phyloP scores from a whole-genome alignment of 768 basidiomycete genomes.

The Boletus rubropictus region DNA sequence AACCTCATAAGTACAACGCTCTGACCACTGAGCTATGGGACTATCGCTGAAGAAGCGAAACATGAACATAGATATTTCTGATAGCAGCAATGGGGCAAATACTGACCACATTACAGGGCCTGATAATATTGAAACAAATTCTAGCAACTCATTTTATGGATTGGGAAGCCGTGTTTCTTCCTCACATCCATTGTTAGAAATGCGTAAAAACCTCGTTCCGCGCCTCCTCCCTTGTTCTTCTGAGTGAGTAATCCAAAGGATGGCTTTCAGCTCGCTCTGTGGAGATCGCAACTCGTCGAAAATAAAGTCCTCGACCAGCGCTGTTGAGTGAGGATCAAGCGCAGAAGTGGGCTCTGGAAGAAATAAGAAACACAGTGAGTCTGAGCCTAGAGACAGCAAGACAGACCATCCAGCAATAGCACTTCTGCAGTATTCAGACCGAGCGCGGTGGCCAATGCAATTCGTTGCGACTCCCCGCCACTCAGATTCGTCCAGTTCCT shows the following conservation, averaged over 20 bases:
- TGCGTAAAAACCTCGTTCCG: slow-evolving; percentile 60
- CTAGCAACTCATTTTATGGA: slow-evolving; percentile 7
- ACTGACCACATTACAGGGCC: too few relatives aligned
- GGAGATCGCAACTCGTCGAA: slow-evolving; percentile 43
- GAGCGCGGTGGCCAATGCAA: slow-evolving; percentile 71
- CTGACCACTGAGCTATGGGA: slow-evolving; percentile 60
- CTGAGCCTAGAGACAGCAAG: neutral
- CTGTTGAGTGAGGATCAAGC: slow-evolving; percentile 63
- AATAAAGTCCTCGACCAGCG: slow-evolving; percentile 61
- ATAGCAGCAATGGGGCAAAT: neutral
- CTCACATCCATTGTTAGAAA: slow-evolving; percentile 39
- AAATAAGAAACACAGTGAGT: neutral
- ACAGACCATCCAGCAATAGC: slow-evolving; percentile 71
- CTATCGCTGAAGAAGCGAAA: slow-evolving; percentile 7
- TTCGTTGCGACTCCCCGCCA: slow-evolving; percentile 82
- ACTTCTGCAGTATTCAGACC: slow-evolving; percentile 73
- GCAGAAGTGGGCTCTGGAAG: slow-evolving; percentile 82
- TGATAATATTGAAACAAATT: neutral
- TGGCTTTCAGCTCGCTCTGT: slow-evolving; percentile 54
- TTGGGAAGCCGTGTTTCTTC: slow-evolving; percentile 35
- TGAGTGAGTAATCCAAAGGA: slow-evolving; percentile 88
- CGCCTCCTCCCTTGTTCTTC: slow-evolving; percentile 71
- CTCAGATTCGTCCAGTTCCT: slow-evolving; percentile 75
- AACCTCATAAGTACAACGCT: slow-evolving; percentile 60
- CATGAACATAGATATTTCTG: neutral